A percentile compares a stretch with the other conserved stretches of the same genome.
Conservation (phyloP, 1,139 yeast species). For the Zygosaccharomyces sapae region DNA sequence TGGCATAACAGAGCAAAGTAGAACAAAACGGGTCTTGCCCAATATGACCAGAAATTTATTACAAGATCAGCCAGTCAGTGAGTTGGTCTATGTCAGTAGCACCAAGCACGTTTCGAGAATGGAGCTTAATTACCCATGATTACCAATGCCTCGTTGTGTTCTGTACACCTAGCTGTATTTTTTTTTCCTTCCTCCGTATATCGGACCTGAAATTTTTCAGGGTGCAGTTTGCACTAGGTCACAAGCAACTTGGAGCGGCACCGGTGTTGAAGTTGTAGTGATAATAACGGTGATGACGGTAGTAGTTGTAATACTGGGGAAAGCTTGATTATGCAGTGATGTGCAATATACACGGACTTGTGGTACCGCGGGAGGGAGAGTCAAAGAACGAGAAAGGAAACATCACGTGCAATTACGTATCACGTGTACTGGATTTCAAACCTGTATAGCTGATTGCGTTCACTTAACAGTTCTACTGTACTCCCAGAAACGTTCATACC, state of each 20-base stretch:
- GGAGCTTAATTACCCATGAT: too few relatives aligned
- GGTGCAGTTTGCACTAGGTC: conserved; percentile 14
- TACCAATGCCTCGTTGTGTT: background rate
- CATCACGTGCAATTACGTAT: background rate
- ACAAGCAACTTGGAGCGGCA: background rate
- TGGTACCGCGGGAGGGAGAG: background rate
- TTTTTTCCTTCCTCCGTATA: conserved; percentile 6
- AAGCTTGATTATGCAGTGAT: too few relatives aligned
- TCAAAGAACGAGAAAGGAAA: background rate
- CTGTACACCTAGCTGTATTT: background rate
- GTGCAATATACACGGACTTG: too few relatives aligned
- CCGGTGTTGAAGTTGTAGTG: background rate
- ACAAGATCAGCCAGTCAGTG: too few relatives aligned
- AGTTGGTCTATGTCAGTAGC: too few relatives aligned
- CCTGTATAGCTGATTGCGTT: conserved; percentile 5
- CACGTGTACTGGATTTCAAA: background rate
- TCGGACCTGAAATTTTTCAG: conserved; percentile 14
- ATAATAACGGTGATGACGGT: too few relatives aligned
- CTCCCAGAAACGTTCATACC: background rate
- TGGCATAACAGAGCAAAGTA: background rate
- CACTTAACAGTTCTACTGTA: conserved; percentile 3
- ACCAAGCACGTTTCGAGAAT: too few relatives aligned
- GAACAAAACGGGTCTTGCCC: background rate
- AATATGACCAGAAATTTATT: too few relatives aligned
- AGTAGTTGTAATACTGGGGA: too few relatives aligned